phyloP scores from a whole-genome alignment of 2,329 filamentous ascomycete species.

The Ilyonectria robusta region DNA sequence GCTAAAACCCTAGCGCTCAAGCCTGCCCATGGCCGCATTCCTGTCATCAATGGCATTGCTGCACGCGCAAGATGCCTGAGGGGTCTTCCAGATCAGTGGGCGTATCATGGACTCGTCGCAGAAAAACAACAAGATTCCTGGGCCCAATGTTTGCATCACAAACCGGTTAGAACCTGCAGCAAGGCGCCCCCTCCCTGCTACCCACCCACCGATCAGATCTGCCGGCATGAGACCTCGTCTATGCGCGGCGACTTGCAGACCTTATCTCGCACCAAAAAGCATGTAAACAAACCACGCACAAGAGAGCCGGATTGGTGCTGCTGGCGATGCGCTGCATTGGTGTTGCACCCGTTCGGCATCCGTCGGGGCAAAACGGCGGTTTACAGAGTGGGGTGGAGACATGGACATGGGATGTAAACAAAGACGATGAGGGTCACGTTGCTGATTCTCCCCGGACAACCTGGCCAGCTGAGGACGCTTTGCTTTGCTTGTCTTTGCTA shows the following conservation, averaged over 20 bases:
- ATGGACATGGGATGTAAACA: constrained; percentile 28
- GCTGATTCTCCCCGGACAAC: neutral
- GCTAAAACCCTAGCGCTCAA: neutral
- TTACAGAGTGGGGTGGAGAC: constrained; percentile 13
- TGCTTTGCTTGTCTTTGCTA: neutral
- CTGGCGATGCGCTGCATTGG: constrained; percentile 16
- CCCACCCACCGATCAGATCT: constrained; percentile 2
- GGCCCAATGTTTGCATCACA: constrained; percentile 14
- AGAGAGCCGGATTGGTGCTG: constrained; percentile 18
- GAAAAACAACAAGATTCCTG: neutral
- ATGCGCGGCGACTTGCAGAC: constrained; percentile 20
- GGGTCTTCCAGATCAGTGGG: neutral
- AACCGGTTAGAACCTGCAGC: constrained; percentile 5
- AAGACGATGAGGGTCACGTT: constrained; percentile 5
- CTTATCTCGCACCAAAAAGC: neutral
- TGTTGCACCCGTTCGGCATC: constrained; percentile 24
- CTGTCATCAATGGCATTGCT: neutral
- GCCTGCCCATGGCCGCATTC: neutral
- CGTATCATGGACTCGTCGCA: neutral
- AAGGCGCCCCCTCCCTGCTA: neutral
- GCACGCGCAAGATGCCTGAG: neutral
- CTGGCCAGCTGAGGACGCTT: neutral
- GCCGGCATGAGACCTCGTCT: constrained; percentile 21
- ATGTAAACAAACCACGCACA: constrained; percentile 23
- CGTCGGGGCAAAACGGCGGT: constrained; percentile 13